phyloP scores from a whole-genome alignment of 2,329 filamentous ascomycete genomes.

The Diaporthe sp. region DNA sequence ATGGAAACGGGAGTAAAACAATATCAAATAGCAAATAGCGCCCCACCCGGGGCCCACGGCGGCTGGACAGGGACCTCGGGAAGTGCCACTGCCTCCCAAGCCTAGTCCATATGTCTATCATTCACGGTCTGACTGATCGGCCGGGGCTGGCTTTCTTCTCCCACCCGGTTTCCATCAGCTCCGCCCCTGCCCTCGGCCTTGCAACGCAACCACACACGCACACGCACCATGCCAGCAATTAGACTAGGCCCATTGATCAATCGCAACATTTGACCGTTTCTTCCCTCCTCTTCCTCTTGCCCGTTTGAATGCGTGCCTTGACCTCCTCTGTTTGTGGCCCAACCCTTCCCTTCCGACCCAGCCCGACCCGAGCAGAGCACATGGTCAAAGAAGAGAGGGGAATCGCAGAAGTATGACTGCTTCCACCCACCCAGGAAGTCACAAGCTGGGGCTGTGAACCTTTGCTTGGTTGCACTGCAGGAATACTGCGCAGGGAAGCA shows the following conservation, averaged over 20 bases:
- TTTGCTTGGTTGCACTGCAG: constrained; percentile 11
- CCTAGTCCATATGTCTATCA: constrained; percentile 19
- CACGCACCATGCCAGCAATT: not conserved
- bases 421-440: not conserved
- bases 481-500: not conserved
- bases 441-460: constrained; percentile 22
- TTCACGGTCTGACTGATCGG: constrained; percentile 29
- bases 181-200: not conserved
- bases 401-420: not conserved
- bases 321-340: not conserved
- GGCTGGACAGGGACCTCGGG: not conserved
- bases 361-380: not conserved
- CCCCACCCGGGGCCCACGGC: not conserved
- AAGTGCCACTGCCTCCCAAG: not conserved
- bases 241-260: constrained; percentile 15
- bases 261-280: not conserved
- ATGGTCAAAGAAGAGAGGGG: constrained; percentile 25
- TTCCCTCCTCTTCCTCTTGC: not conserved
- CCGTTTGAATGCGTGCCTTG: constrained; percentile 15
- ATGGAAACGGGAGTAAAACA: not conserved
- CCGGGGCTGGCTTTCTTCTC: not conserved
- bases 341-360: not conserved
- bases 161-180: constrained; percentile 19
- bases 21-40: not conserved
- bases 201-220: not conserved